These are phyloP conservation scores for Adenanthera pavonina DNA, from an alignment of 306 rosid genomes.

Conservation along the genomic window DNA sequence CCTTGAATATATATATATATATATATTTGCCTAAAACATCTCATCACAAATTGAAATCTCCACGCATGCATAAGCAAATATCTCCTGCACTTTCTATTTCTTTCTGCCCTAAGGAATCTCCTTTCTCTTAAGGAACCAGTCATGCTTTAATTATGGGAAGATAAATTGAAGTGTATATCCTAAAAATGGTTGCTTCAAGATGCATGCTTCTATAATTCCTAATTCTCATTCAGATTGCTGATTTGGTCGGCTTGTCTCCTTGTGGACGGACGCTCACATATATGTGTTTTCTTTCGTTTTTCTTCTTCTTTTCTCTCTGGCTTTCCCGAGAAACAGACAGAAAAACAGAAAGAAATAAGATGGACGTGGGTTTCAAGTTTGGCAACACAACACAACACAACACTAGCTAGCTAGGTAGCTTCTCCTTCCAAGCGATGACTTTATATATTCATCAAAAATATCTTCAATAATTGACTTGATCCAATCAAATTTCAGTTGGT, in stretches of 20 bases:
- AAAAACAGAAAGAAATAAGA: background rate
- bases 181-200: conserved; percentile 29
- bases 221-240: background rate
- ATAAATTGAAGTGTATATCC: conserved; percentile 21
- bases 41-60: conserved; percentile 21
- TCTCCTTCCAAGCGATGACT: conserved; percentile 20
- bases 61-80: conserved; percentile 10
- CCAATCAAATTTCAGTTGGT: background rate
- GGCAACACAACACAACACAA: background rate
- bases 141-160: background rate
- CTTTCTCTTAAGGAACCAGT: background rate
- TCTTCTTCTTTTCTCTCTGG: background rate
- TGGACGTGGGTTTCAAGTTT: background rate
- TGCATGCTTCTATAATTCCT: background rate
- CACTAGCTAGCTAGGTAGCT: conserved; percentile 8
- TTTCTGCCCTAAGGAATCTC: conserved; percentile 1
- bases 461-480: conserved; percentile 5
- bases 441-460: background rate
- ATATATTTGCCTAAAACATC: background rate
- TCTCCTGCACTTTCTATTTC: background rate
- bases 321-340: background rate
- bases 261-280: background rate
- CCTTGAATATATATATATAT: background rate
- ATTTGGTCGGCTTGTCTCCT: conserved; percentile 13
- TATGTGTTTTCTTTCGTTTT: background rate